phyloP scores from a whole-genome alignment of 2,329 filamentous ascomycete genomes.

The Claviceps quebecensis region DNA sequence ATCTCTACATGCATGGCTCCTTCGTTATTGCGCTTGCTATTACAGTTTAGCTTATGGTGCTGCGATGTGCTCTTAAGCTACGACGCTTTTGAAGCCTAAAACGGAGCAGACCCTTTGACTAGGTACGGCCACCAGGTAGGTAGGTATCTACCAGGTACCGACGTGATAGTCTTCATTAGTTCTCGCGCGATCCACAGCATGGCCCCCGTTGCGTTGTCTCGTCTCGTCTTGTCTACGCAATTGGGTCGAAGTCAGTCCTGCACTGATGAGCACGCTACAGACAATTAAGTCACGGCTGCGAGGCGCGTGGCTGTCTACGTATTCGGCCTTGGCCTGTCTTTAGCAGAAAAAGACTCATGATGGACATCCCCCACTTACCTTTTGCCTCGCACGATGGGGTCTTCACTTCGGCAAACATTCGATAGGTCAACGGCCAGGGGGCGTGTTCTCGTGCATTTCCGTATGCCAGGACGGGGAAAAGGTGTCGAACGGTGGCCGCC shows the following conservation, averaged over 20 bases:
- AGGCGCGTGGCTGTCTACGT: slow-evolving; percentile 1
- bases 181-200: slow-evolving; percentile 2
- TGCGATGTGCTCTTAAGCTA: slow-evolving; percentile 9
- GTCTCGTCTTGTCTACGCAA: slow-evolving; percentile 4
- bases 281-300: slow-evolving; percentile 6
- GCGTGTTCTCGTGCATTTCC: not conserved
- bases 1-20: slow-evolving; percentile 7
- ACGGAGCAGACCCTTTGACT: not conserved
- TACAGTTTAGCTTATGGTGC: slow-evolving; percentile 10
- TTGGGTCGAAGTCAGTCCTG: slow-evolving; percentile 2
- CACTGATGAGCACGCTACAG: not conserved
- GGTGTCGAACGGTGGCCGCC: slow-evolving; percentile 1
- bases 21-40: slow-evolving; percentile 10
- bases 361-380: slow-evolving; percentile 2
- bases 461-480: not conserved
- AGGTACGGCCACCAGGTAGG: not conserved
- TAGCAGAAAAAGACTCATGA: slow-evolving; percentile 13
- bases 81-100: slow-evolving; percentile 6
- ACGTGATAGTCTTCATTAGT: not conserved
- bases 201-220: not conserved
- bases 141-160: not conserved
- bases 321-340: slow-evolving; percentile 14
- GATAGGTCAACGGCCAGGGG: slow-evolving; percentile 10
- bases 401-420: slow-evolving; percentile 20
- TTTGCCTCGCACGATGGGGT: not conserved